These are phyloP conservation scores for Trifolium fragiferum DNA, from an alignment of 306 rosid species.

Conservation along the genomic window DNA sequence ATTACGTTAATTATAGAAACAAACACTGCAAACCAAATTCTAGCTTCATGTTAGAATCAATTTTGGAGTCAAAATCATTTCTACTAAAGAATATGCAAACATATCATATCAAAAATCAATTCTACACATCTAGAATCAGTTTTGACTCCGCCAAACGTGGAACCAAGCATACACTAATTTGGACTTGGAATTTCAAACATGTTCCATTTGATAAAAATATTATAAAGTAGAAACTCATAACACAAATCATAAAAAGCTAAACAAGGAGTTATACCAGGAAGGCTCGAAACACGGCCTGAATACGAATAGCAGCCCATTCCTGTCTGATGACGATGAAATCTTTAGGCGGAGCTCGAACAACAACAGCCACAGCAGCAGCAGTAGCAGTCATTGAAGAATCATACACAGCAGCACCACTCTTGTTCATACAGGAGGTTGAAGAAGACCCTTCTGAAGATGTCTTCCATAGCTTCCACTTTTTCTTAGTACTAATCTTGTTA, in stretches of 20 bases:
- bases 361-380: slow-evolving; percentile 72
- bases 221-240: slow-evolving; percentile 4
- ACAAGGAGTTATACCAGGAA: slow-evolving; percentile 65
- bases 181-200: slow-evolving; percentile 11
- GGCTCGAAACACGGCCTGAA: slow-evolving; percentile 80
- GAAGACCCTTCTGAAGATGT: slow-evolving; percentile 61
- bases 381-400: slow-evolving; percentile 51
- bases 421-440: slow-evolving; percentile 34
- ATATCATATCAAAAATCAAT: background rate
- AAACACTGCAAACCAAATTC: too few species aligned
- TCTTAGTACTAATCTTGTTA: slow-evolving; percentile 53
- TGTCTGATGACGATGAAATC: slow-evolving; percentile 65
- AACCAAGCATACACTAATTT: background rate
- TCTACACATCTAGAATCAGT: background rate
- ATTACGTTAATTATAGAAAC: too few species aligned
- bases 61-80: too few species aligned
- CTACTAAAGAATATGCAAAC: background rate
- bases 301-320: slow-evolving; percentile 85
- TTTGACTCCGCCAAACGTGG: background rate
- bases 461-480: slow-evolving; percentile 91
- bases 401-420: slow-evolving; percentile 32
- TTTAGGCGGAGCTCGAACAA: slow-evolving; percentile 71
- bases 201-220: background rate
- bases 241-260: background rate
- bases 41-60: too few species aligned